Percentiles rank a stretch among this genome's conserved stretches.
These are phyloP conservation scores for Candida coleopterorum DNA, from an alignment of 805 yeast species.

Conservation along the genomic window DNA sequence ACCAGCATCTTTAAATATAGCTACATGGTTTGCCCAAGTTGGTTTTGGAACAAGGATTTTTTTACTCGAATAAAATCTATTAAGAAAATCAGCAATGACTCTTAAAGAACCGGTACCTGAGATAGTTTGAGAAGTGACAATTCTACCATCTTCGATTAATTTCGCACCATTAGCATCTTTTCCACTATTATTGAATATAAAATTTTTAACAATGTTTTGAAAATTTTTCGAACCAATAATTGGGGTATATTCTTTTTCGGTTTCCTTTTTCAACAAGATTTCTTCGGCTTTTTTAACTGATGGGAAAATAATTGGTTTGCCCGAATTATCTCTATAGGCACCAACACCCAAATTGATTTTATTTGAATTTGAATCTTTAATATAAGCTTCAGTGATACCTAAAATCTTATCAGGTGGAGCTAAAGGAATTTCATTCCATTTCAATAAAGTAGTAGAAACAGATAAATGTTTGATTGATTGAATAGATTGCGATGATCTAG, in stretches of 20 bases:
- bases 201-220: slow-evolving; percentile 60
- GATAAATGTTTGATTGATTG: slow-evolving; percentile 6
- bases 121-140: slow-evolving; percentile 82
- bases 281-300: slow-evolving; percentile 65
- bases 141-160: slow-evolving; percentile 55
- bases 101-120: slow-evolving; percentile 95
- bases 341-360: slow-evolving; percentile 77
- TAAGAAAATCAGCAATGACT: slow-evolving; percentile 74
- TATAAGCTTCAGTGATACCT: slow-evolving; percentile 73
- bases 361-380: slow-evolving; percentile 53
- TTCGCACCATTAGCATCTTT: slow-evolving; percentile 51
- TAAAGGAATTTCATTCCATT: slow-evolving; percentile 38
- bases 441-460: slow-evolving; percentile 2
- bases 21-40: slow-evolving; percentile 91
- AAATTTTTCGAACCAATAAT: slow-evolving; percentile 74
- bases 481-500: neutral
- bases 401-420: slow-evolving; percentile 84
- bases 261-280: slow-evolving; percentile 41
- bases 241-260: slow-evolving; percentile 81
- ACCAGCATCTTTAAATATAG: slow-evolving; percentile 74
- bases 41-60: slow-evolving; percentile 76
- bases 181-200: slow-evolving; percentile 60
- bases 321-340: slow-evolving; percentile 86
- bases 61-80: slow-evolving; percentile 50
- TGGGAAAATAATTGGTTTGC: slow-evolving; percentile 86